Conservation (phyloP, 1,284 basidiomycete genomes). For the Sanguinoderma infundibulare region DNA sequence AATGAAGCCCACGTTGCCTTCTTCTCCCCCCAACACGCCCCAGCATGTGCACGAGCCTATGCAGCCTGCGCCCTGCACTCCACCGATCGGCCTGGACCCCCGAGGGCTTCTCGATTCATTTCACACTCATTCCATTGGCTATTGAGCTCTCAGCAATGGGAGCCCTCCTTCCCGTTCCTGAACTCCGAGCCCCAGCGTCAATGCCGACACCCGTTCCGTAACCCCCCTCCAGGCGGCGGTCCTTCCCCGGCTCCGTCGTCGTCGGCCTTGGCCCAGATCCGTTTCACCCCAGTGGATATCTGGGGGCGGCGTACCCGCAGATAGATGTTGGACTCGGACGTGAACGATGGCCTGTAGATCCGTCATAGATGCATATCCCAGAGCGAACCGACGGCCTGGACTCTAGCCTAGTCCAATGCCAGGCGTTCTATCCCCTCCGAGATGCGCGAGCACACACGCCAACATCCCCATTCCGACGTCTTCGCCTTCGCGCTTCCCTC, state of each 20-base stretch:
- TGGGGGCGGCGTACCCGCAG: not conserved
- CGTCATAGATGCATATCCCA: not conserved
- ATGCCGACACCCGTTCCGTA: not conserved
- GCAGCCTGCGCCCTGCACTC: not conserved
- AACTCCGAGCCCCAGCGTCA: not conserved
- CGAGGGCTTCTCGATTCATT: not conserved
- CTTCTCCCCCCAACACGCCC: too few relatives aligned
- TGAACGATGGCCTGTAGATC: too few relatives aligned
- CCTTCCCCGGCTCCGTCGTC: not conserved
- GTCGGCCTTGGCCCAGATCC: not conserved
- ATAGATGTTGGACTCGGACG: too few relatives aligned
- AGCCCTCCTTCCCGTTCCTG: not conserved
- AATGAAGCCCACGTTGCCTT: not conserved
- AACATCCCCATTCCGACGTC: not conserved
- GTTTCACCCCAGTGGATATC: not conserved
- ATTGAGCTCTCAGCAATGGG: not conserved
- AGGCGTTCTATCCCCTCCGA: constrained; percentile 1
- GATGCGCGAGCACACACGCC: not conserved
- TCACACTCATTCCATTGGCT: not conserved
- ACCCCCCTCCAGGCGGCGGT: not conserved
- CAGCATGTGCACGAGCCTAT: too few relatives aligned
- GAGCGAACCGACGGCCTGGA: not conserved
- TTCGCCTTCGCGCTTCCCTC: not conserved
- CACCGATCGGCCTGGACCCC: not conserved
- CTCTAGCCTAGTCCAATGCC: not conserved